phyloP scores from a whole-genome alignment of 2,329 filamentous ascomycete genomes.

The Penicillium psychrosexuale region DNA sequence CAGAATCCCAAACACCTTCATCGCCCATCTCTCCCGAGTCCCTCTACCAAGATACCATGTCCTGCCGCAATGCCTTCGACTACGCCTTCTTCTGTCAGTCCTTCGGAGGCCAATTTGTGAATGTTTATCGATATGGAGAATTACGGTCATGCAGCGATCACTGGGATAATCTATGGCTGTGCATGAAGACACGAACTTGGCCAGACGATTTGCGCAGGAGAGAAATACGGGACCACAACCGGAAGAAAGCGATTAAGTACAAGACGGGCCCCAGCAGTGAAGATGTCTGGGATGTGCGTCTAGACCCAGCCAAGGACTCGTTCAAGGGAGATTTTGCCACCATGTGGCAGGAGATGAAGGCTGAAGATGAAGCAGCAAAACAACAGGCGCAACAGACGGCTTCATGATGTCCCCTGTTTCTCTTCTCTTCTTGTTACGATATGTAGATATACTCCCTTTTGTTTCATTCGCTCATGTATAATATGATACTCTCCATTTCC shows the following conservation, averaged over 20 bases:
- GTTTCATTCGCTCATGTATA: constrained; percentile 4
- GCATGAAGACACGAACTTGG: constrained; percentile 77
- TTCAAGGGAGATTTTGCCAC: constrained; percentile 46
- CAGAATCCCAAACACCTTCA: constrained; percentile 16
- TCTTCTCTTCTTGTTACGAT: constrained; percentile 8
- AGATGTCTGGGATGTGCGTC: constrained; percentile 80
- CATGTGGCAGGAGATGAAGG: constrained; percentile 42
- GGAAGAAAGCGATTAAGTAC: constrained; percentile 64
- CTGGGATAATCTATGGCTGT: constrained; percentile 96
- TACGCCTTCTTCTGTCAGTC: constrained; percentile 91
- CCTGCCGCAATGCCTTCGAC: constrained; percentile 87
- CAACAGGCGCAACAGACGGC: constrained; percentile 24
- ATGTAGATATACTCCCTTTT: constrained; percentile 13
- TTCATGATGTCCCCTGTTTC: constrained; percentile 10
- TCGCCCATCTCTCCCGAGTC: constrained; percentile 58
- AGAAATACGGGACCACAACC: constrained; percentile 64
- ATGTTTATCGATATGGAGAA: constrained; percentile 81
- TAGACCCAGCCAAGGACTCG: constrained; percentile 56
- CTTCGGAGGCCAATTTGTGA: constrained; percentile 84
- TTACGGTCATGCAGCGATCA: constrained; percentile 75
- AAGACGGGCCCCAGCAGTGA: constrained; percentile 72
- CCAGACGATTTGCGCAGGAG: constrained; percentile 58
- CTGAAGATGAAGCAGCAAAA: constrained; percentile 39
- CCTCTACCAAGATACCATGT: constrained; percentile 77
- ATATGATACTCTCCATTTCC: constrained; percentile 7